Conservation (phyloP, 352 stramenopile species). For the Bremia lactucae region DNA sequence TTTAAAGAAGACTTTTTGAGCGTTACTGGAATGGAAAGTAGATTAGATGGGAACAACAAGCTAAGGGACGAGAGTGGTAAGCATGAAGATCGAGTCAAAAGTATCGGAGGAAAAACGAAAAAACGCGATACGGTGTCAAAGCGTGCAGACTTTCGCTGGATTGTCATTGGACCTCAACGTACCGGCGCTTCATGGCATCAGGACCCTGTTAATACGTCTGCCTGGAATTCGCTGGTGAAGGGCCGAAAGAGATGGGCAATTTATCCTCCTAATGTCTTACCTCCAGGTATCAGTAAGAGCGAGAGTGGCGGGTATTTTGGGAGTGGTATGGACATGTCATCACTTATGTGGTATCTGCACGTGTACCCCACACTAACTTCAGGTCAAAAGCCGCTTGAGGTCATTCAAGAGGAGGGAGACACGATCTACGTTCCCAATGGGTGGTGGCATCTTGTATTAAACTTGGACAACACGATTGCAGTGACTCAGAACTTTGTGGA, state of each 20-base stretch:
- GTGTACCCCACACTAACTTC: conserved; percentile 70
- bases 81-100: conserved; percentile 25
- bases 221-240: conserved; percentile 92
- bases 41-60: conserved; percentile 6
- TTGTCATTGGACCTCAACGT: conserved; percentile 72
- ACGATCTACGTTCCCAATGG: conserved; percentile 95
- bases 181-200: conserved; percentile 91
- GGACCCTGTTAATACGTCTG: conserved; percentile 91
- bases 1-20: conserved; percentile 74
- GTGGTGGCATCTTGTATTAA: conserved; percentile 97
- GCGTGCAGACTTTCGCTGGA: conserved; percentile 68
- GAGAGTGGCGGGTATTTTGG: conserved; percentile 47
- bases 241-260: conserved; percentile 93
- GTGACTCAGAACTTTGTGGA: conserved; percentile 95
- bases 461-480: conserved; percentile 89
- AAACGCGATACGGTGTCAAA: conserved; percentile 22
- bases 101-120: conserved; percentile 24
- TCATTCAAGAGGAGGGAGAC: conserved; percentile 89
- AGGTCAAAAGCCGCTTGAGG: conserved; percentile 64
- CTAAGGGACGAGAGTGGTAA: conserved; percentile 15
- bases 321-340: conserved; percentile 65
- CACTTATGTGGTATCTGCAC: conserved; percentile 76
- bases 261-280: conserved; percentile 82
- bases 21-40: conserved; percentile 20
- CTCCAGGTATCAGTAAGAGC: conserved; percentile 48